These are phyloP conservation scores for Stagonosporopsis vannaccii DNA, from an alignment of 2,329 filamentous ascomycete species.

Conservation along the genomic window DNA sequence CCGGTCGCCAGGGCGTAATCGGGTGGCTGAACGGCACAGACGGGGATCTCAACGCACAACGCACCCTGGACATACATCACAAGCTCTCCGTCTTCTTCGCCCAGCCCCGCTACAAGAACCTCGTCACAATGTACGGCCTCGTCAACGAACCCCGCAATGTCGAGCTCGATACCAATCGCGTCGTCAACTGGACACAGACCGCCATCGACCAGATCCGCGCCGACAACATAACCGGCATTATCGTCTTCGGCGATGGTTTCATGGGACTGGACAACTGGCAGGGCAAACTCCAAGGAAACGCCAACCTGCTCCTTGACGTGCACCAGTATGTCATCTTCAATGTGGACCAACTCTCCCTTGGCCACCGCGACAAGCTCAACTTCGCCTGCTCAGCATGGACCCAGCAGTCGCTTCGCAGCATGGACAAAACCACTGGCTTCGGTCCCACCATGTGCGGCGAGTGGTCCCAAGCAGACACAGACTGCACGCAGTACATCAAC, in stretches of 20 bases:
- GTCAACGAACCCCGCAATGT: conserved; percentile 93
- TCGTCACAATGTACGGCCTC: conserved; percentile 91
- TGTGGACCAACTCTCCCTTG: conserved; percentile 79
- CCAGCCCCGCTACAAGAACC: conserved; percentile 89
- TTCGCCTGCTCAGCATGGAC: conserved; percentile 92
- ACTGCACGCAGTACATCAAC: conserved; percentile 87
- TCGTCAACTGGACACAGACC: conserved; percentile 79
- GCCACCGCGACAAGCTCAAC: conserved; percentile 81
- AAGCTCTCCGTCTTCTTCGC: conserved; percentile 90
- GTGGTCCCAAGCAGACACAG: conserved; percentile 97
- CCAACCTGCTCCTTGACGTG: conserved; percentile 86
- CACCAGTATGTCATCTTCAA: conserved; percentile 99
- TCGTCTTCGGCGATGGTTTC: conserved; percentile 96
- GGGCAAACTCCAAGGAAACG: conserved; percentile 74
- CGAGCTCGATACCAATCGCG: conserved; percentile 67
- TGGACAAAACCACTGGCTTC: conserved; percentile 79
- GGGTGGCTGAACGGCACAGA: conserved; percentile 92
- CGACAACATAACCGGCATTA: conserved; percentile 75
- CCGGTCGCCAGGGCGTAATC: conserved; percentile 80
- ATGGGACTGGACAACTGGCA: conserved; percentile 92
- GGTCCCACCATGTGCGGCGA: conserved; percentile 95
- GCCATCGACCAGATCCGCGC: conserved; percentile 75
- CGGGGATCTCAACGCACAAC: conserved; percentile 77
- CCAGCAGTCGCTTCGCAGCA: conserved; percentile 74
- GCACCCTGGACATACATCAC: conserved; percentile 86